Evolutionary conservation across 1,284 basidiomycete species (phyloP), one percentile per base, ranked within the genome.

Genomic region (Rhodotorula sp.): DNA sequence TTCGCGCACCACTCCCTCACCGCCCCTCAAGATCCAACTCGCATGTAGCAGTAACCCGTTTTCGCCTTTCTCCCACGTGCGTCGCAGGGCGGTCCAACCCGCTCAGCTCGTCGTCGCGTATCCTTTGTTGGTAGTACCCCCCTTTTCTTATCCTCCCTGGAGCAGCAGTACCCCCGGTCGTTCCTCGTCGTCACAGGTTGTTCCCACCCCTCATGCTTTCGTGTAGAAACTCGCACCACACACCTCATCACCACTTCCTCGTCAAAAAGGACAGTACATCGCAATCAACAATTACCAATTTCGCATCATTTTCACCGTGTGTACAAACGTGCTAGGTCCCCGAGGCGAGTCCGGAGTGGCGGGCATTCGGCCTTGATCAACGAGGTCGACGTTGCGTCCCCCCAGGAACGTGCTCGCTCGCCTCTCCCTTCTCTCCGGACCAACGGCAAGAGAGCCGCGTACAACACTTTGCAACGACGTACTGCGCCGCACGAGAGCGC

Each of bases 141-240:
- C 50, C 27, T 12, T 29, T 51, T 29, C n/a, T 15, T 8, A 5
- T n/a, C 48, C 25, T 17, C 27, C 50, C n/a, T 29, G 50, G 50
- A 51, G 50, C 50, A 51, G 50, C 50, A 51, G 50, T 51, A 51
- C n/a, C 50, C n/a, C 50, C n/a, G n/a, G n/a, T 44, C 44, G 44
- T 44, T 3, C n/a, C 4, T 51, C 27, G 27, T 51, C 48, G 48
- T 50, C 48, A 50, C 48, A 51, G n/a, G 27, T n/a, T 51, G 27
- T n/a, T n/a, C 48, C 25, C 27, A 2, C 50, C 13, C 50, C 1
- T n/a, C 13, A 15, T 29, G n/a, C n/a, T n/a, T 29, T n/a, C 25
- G 39, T 59, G 39, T 59, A 59, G 39, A 59, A 21, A 46, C 39
- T 46, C 57, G 39, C 50, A 51, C 25, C 37, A 27, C 37, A 41